phyloP scores from a whole-genome alignment of 139 green algal genomes.

The Diplosphaera chodatii region DNA sequence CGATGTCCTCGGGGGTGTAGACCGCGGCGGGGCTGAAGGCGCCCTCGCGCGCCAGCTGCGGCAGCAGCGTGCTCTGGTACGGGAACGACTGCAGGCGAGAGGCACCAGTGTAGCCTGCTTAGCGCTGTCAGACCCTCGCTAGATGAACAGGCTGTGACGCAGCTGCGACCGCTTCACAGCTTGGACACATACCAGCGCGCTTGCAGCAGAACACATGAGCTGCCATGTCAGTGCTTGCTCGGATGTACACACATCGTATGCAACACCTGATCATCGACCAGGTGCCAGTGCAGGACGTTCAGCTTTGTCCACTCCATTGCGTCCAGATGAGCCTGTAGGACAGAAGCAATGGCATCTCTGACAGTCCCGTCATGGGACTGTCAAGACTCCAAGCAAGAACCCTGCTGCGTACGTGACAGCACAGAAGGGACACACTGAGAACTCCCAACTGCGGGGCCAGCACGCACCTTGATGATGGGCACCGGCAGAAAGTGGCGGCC shows the following conservation, averaged over 20 bases:
- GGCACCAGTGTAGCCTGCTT: neutral
- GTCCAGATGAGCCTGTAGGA: slow-evolving; percentile 30
- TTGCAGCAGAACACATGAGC: too few species aligned
- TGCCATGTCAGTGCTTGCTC: too few species aligned
- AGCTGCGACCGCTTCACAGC: too few species aligned
- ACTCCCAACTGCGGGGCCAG: slow-evolving; percentile 8
- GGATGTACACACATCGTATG: too few species aligned
- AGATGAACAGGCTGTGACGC: too few species aligned
- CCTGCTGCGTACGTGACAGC: neutral
- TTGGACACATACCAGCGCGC: too few species aligned
- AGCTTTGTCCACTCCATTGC: slow-evolving; percentile 51
- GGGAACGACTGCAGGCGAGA: slow-evolving; percentile 24
- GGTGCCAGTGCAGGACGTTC: slow-evolving; percentile 64
- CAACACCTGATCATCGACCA: slow-evolving; percentile 43
- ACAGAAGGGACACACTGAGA: neutral
- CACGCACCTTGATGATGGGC: slow-evolving; percentile 21
- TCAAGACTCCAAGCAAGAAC: too few species aligned
- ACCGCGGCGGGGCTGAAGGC: slow-evolving; percentile 18
- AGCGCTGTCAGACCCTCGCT: neutral
- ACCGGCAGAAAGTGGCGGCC: slow-evolving; percentile 52
- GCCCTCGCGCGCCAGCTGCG: slow-evolving; percentile 13
- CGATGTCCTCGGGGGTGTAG: slow-evolving; percentile 28
- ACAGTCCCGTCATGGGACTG: too few species aligned
- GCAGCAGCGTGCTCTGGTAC: slow-evolving; percentile 15
- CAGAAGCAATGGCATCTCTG: too few species aligned